phyloP scores from a whole-genome alignment of 164 flowering plant species.

The Piper longum region DNA sequence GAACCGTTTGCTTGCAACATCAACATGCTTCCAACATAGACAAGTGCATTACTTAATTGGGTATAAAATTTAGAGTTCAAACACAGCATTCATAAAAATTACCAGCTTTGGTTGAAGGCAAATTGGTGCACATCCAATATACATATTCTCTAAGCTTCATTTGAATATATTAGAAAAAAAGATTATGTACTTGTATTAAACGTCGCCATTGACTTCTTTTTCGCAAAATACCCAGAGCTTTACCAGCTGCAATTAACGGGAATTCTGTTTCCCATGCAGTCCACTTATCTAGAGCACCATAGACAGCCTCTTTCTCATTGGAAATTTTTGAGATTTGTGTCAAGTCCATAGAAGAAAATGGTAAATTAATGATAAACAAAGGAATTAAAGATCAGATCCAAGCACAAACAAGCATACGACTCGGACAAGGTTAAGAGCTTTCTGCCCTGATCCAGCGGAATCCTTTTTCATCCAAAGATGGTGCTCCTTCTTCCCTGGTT shows the following conservation, averaged over 20 bases:
- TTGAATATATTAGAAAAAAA: not conserved
- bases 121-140: not conserved
- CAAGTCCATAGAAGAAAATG: not conserved
- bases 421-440: constrained; percentile 65
- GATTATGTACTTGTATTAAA: constrained; percentile 53
- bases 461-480: constrained; percentile 83
- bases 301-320: constrained; percentile 74
- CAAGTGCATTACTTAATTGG: too few species aligned
- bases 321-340: constrained; percentile 62
- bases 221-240: constrained; percentile 63
- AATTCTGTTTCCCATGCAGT: constrained; percentile 83
- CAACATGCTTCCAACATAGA: too few species aligned
- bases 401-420: constrained; percentile 28
- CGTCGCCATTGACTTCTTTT: constrained; percentile 63
- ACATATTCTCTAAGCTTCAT: not conserved
- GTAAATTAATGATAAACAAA: not conserved
- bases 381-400: not conserved
- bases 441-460: constrained; percentile 73
- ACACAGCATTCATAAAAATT: too few species aligned
- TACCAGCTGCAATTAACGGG: constrained; percentile 75
- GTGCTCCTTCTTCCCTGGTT: constrained; percentile 38
- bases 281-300: constrained; percentile 87
- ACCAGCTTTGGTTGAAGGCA: not conserved
- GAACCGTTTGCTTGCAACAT: too few species aligned
- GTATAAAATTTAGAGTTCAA: too few species aligned